A percentile compares a stretch with the other conserved stretches of the same genome.
Evolutionary conservation across 805 yeast genomes (phyloP).

Genomic region (Saccharomycopsis schoenii): DNA sequence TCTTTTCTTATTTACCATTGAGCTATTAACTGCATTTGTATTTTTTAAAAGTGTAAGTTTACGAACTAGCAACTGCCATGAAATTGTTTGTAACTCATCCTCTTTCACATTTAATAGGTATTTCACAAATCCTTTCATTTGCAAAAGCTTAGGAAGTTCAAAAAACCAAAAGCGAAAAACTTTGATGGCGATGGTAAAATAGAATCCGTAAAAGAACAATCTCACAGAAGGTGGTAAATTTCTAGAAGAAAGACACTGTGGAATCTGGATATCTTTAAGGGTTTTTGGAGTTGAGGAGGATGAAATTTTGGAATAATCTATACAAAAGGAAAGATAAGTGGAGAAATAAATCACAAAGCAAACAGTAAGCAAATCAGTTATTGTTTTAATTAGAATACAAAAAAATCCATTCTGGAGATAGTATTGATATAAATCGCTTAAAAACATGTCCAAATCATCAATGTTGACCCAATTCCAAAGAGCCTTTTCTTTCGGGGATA

Average conservation of each 20-base stretch:
- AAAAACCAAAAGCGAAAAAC: constrained; percentile 43
- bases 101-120: constrained; percentile 63
- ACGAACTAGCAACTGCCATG: constrained; percentile 83
- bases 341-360: constrained; percentile 73
- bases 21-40: constrained; percentile 48
- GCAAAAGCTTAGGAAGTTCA: constrained; percentile 59
- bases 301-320: constrained; percentile 48
- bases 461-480: constrained; percentile 96
- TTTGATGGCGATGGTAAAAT: constrained; percentile 41
- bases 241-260: constrained; percentile 28
- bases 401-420: constrained; percentile 77
- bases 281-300: constrained; percentile 15
- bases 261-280: constrained; percentile 29
- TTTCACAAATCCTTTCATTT: constrained; percentile 67
- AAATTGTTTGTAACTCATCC: constrained; percentile 81
- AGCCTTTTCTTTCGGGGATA: constrained; percentile 57
- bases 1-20: constrained; percentile 43
- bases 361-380: constrained; percentile 62
- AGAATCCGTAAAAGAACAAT: constrained; percentile 27
- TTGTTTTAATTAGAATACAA: constrained; percentile 61
- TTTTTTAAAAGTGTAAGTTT: constrained; percentile 66
- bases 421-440: constrained; percentile 74
- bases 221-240: constrained; percentile 22
- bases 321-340: constrained; percentile 71
- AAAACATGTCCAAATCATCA: constrained; percentile 78